Base-by-base conservation (phyloP, 2,329 filamentous ascomycete species). In the Septoria linicola region DNA sequence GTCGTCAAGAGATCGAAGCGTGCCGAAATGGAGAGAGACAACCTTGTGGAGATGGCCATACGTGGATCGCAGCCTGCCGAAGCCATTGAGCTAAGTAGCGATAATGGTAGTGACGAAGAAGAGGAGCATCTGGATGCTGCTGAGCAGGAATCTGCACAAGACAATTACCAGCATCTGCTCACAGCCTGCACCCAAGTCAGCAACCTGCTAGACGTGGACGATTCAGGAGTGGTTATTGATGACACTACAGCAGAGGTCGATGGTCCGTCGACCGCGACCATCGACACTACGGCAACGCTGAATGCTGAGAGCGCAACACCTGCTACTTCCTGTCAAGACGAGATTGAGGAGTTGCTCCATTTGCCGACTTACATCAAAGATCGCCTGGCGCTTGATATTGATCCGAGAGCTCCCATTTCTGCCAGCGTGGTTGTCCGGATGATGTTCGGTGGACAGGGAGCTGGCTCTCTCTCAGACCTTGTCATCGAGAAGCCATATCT, bases 401-500 rank as follows among this genome's bases (percentile, higher is more conserved):
- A 36, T 3, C 14, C 36, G n/a, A n/a, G 30, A 3, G 31, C 39
- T 11, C n/a, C 51, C 8, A 8, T 52, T n/a, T 39, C 51, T 2
- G 23, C 20, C 11, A 41, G 17, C 10, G 30, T 19, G 4, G 39
- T 53, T 14, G 27, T 44, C 21, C 16, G 27, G 8, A 32, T 49
- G 7, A 14, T 57, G 10, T 49, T 57, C 14, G 41, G 42, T 13
- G 41, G 49, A 11, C 35, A 35, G 8, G 17, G 23, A 16, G 23
- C 36, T 16, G 40, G 21, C 32, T 23, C 20, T 7, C 19, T 8
- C 16, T 35, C 21, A 4, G 36, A 30, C 34, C 25, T 54, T 8
- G 20, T 32, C 27, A 44, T 57, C 19, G n/a, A 39, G 14, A 57
- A 45, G 42, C 51, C 51, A 14, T 57, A 57, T 14, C 7, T 53